These are phyloP conservation scores for Ascochyta viciae-villosae DNA, from an alignment of 2,329 filamentous ascomycete genomes.

Conservation along the genomic window DNA sequence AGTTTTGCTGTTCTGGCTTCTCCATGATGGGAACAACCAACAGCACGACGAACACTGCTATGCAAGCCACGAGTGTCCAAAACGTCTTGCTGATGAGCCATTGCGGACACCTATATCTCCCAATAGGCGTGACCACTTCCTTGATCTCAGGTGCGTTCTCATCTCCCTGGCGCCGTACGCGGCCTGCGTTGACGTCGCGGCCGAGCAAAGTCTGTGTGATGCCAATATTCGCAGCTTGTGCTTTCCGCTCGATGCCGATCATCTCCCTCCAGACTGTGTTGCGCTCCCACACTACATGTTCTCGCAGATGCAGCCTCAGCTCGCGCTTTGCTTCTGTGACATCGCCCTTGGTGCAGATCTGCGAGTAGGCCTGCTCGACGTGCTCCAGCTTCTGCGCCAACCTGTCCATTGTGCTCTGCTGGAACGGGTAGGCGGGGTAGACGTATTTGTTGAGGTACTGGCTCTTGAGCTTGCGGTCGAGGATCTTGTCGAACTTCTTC, in stretches of 20 bases:
- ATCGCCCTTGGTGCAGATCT: conserved; percentile 83
- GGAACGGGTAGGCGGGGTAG: conserved; percentile 82
- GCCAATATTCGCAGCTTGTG: conserved; percentile 91
- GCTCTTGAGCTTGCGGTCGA: conserved; percentile 80
- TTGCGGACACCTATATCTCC: conserved; percentile 74
- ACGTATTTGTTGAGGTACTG: conserved; percentile 79
- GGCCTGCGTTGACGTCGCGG: conserved; percentile 70
- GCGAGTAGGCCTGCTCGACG: conserved; percentile 81
- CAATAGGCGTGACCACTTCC: conserved; percentile 79
- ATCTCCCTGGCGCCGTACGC: conserved; percentile 82
- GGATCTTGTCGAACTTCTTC: conserved; percentile 98
- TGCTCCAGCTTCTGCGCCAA: conserved; percentile 75
- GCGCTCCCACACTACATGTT: conserved; percentile 98
- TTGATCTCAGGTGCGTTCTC: conserved; percentile 71
- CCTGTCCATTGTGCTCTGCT: conserved; percentile 70
- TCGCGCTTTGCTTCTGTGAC: conserved; percentile 79
- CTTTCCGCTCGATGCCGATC: conserved; percentile 95
- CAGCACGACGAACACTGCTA: conserved; percentile 76
- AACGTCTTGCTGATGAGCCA: conserved; percentile 88
- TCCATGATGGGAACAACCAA: conserved; percentile 83
- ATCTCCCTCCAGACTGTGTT: conserved; percentile 99
- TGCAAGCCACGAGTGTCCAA: conserved; percentile 73
- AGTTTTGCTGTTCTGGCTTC: conserved; percentile 91
- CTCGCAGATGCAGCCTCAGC: conserved; percentile 85
- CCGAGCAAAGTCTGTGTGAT: conserved; percentile 79